Evolutionary conservation across 345 rosid species (phyloP).

Genomic region (Cardamine chenopodiifolia): DNA sequence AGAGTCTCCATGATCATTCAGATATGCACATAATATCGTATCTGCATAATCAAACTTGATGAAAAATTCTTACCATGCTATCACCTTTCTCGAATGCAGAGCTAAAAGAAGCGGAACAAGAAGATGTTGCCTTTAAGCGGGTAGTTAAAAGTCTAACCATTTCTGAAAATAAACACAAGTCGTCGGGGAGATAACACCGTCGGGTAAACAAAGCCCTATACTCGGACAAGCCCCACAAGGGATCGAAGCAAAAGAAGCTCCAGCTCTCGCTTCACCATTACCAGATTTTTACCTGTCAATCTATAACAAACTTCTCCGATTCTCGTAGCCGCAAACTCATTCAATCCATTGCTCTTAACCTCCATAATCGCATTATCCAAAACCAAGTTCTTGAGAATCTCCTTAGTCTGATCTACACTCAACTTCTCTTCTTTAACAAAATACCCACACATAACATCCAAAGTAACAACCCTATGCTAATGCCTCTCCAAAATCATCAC

Average conservation of each 20-base stretch:
- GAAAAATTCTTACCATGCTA: neutral
- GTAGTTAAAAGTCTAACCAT: constrained; percentile 82
- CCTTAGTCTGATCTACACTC: constrained; percentile 52
- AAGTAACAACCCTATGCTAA: constrained; percentile 46
- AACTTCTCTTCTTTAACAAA: constrained; percentile 42
- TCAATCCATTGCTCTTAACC: constrained; percentile 63
- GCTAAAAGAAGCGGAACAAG: constrained; percentile 69
- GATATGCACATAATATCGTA: no score
- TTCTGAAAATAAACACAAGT: constrained; percentile 66
- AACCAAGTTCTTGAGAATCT: constrained; percentile 66
- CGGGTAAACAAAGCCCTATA: constrained; percentile 62
- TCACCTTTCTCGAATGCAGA: constrained; percentile 52
- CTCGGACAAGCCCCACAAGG: constrained; percentile 89
- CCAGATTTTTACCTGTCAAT: constrained; percentile 31
- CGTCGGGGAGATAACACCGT: constrained; percentile 63
- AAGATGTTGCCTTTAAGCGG: constrained; percentile 91
- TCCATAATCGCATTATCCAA: constrained; percentile 66
- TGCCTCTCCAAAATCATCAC: constrained; percentile 37
- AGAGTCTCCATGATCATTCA: neutral
- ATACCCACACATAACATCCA: constrained; percentile 49
- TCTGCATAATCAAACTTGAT: no score
- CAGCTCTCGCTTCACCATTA: constrained; percentile 49
- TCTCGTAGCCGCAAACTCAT: constrained; percentile 47
- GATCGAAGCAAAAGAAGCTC: constrained; percentile 64
- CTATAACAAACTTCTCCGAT: constrained; percentile 61